Conservation (phyloP, 192 early-diverging fungal genomes). For the Umbelopsis sp. region DNA sequence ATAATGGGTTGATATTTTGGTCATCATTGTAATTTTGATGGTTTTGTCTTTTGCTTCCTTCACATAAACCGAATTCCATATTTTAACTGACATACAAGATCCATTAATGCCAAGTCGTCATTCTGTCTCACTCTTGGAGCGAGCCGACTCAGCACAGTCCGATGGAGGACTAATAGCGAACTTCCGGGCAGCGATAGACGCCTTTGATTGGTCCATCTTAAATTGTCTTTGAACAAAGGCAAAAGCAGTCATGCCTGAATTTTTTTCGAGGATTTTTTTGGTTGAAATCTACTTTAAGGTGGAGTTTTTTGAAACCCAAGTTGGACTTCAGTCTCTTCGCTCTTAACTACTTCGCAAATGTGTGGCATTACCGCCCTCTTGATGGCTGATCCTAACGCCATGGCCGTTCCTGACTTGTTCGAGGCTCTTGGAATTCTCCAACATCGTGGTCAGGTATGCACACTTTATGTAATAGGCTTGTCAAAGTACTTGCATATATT, state of each 20-base stretch:
- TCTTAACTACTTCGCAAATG: constrained; percentile 52
- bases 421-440: constrained; percentile 95
- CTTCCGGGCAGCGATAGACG: not conserved
- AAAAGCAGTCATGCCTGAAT: not conserved
- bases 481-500: not conserved
- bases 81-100: too few species aligned
- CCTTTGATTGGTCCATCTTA: not conserved
- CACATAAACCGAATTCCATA: too few species aligned
- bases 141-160: too few species aligned
- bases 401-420: constrained; percentile 85
- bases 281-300: not conserved
- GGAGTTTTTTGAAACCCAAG: not conserved
- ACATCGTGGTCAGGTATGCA: constrained; percentile 94
- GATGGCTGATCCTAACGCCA: constrained; percentile 73
- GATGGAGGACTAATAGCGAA: too few species aligned
- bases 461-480: not conserved
- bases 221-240: not conserved
- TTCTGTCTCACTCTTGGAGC: too few species aligned
- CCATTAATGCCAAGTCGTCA: too few species aligned
- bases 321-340: constrained; percentile 13
- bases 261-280: not conserved
- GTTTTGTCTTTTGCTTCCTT: too few species aligned
- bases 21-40: too few species aligned
- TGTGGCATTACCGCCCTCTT: constrained; percentile 88
- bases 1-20: too few species aligned